Percentiles rank a stretch among this genome's conserved stretches.
Evolutionary conservation across 495 filamentous ascomycete genomes (phyloP).

Genomic region (Aspergillus nanangensis): DNA sequence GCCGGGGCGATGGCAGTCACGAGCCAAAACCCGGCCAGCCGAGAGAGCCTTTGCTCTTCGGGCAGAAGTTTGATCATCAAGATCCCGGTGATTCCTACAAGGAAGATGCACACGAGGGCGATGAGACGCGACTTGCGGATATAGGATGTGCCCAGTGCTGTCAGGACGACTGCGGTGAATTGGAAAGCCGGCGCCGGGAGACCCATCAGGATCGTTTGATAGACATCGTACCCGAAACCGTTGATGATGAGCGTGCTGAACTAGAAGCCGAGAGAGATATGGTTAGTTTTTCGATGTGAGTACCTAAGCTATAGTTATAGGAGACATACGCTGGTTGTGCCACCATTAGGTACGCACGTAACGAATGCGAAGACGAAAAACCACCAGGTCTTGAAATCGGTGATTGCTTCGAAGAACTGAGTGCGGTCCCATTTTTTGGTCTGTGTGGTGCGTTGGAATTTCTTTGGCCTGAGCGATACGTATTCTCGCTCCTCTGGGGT

Average conservation of each 20-base stretch:
- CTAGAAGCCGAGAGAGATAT: too few species aligned
- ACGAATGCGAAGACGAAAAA: slow-evolving; percentile 16
- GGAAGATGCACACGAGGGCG: slow-evolving; percentile 5
- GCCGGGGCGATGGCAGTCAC: slow-evolving; percentile 8
- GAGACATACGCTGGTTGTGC: slow-evolving; percentile 16
- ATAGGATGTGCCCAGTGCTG: too few species aligned
- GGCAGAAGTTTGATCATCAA: slow-evolving; percentile 17
- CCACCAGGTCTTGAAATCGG: slow-evolving; percentile 33
- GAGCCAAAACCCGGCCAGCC: slow-evolving; percentile 15
- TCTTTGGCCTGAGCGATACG: slow-evolving; percentile 44
- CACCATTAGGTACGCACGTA: slow-evolving; percentile 21
- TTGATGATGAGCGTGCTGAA: slow-evolving; percentile 29
- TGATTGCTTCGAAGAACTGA: slow-evolving; percentile 43
- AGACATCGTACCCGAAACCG: slow-evolving; percentile 24
- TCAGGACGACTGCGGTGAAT: slow-evolving; percentile 10
- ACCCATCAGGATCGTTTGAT: slow-evolving; percentile 21
- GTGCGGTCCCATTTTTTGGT: slow-evolving; percentile 46
- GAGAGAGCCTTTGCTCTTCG: slow-evolving; percentile 4
- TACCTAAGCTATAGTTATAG: not conserved
- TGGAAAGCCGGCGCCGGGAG: slow-evolving; percentile 12
- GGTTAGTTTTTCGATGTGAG: not conserved
- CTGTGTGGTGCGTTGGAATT: slow-evolving; percentile 48
- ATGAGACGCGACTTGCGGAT: slow-evolving; percentile 14
- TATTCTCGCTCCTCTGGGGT: slow-evolving; percentile 36
- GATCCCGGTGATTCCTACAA: slow-evolving; percentile 11